Percentiles rank a stretch among this genome's conserved stretches.
phyloP scores from a whole-genome alignment of 176 grass and related monocot genomes.

The Oryza punctata region DNA sequence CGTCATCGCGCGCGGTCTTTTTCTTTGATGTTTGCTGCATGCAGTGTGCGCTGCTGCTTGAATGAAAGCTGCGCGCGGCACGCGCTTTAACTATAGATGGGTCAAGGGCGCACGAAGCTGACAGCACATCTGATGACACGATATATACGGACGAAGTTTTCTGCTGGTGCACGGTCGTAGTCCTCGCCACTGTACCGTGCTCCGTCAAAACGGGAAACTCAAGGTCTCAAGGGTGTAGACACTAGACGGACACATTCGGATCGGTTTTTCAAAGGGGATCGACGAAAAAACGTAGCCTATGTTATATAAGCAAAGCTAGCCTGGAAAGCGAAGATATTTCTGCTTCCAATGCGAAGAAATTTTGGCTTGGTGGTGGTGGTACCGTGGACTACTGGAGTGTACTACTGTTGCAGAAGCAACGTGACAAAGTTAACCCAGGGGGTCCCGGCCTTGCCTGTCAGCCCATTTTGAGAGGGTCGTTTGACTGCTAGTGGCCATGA shows the following conservation, averaged over 20 bases:
- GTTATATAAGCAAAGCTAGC: background rate
- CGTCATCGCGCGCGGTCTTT: background rate
- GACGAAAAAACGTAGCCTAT: background rate
- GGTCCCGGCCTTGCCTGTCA: slow-evolving; percentile 18
- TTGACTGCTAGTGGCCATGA: background rate
- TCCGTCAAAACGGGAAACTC: background rate
- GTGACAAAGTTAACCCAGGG: slow-evolving; percentile 21
- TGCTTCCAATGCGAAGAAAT: background rate
- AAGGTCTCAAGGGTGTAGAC: background rate
- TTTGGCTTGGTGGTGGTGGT: background rate
- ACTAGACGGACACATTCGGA: background rate
- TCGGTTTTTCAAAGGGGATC: background rate
- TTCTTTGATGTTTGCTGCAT: background rate
- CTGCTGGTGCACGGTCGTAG: background rate
- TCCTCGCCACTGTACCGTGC: background rate
- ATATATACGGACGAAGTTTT: background rate
- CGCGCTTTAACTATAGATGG: background rate
- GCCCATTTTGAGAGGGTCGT: background rate
- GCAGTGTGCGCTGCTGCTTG: background rate
- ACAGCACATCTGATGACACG: background rate
- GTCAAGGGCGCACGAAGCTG: background rate
- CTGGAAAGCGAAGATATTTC: background rate
- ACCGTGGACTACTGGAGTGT: background rate
- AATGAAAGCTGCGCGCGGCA: background rate
- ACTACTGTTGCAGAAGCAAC: background rate